A percentile compares a stretch with the other conserved stretches of the same genome.
These are phyloP conservation scores for Mucor plumbeus DNA, from an alignment of 371 early-diverging fungal genomes.

Conservation along the genomic window DNA sequence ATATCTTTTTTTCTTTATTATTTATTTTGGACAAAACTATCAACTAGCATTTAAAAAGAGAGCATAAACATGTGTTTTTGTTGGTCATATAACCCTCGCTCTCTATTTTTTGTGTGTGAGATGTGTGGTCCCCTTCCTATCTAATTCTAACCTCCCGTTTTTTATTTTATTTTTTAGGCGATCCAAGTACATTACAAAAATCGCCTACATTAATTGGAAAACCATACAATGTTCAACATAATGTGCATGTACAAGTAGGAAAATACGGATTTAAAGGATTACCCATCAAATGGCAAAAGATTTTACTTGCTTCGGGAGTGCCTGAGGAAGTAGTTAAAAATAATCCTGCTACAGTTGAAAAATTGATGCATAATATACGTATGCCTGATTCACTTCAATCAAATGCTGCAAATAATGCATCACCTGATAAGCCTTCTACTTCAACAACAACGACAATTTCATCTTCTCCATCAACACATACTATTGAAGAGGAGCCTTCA, in stretches of 20 bases:
- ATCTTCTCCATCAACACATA: slow-evolving; percentile 9
- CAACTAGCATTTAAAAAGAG: slow-evolving; percentile 8
- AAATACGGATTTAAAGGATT: slow-evolving; percentile 59
- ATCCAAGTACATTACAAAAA: slow-evolving; percentile 22
- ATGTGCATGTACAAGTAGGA: slow-evolving; percentile 65
- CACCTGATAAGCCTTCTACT: slow-evolving; percentile 2
- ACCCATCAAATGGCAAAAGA: slow-evolving; percentile 63
- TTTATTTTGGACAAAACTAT: neutral
- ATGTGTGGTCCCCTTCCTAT: neutral
- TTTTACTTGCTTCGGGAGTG: slow-evolving; percentile 59
- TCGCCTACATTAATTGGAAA: slow-evolving; percentile 53
- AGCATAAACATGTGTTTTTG: slow-evolving; percentile 12
- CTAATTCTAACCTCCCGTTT: slow-evolving; percentile 7
- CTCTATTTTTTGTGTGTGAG: slow-evolving; percentile 5
- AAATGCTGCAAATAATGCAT: slow-evolving; percentile 3
- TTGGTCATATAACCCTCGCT: neutral
- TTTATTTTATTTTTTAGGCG: slow-evolving; percentile 15
- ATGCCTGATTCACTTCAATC: slow-evolving; percentile 55
- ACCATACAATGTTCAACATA: slow-evolving; percentile 69
- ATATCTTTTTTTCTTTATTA: neutral
- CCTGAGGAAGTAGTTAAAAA: slow-evolving; percentile 60
- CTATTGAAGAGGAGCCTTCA: slow-evolving; percentile 10
- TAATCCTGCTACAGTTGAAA: slow-evolving; percentile 58
- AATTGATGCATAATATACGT: slow-evolving; percentile 61
- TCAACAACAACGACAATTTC: slow-evolving; percentile 8